Percentiles rank a stretch among this genome's conserved stretches.
Conservation (phyloP, 345 rosid genomes). For the Sapria himalayana region DNA sequence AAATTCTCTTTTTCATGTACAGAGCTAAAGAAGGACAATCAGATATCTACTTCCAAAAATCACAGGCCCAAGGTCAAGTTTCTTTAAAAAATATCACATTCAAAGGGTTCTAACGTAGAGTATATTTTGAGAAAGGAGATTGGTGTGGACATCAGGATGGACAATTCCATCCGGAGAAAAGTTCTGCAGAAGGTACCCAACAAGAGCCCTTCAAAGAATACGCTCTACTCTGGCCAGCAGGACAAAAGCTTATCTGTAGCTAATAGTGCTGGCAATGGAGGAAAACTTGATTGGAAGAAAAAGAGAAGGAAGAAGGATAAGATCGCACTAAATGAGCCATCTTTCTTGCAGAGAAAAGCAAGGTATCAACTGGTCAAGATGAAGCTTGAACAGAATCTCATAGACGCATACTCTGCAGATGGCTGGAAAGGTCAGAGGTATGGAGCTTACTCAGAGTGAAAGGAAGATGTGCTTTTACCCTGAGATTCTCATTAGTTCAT, state of each 20-base stretch:
- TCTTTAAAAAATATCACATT: constrained; percentile 11
- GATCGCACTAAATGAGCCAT: constrained; percentile 46
- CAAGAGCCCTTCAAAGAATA: constrained; percentile 15
- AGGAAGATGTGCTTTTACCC: too few relatives aligned
- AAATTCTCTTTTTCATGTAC: constrained; percentile 18
- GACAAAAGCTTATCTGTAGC: constrained; percentile 2
- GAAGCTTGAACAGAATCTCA: constrained; percentile 94
- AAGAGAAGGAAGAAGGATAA: constrained; percentile 26
- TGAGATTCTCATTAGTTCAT: background rate
- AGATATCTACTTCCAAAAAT: constrained; percentile 10
- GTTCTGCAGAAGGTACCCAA: constrained; percentile 8
- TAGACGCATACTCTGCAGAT: constrained; percentile 88
- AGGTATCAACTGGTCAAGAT: constrained; percentile 76
- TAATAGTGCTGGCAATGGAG: constrained; percentile 12
- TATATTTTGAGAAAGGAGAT: constrained; percentile 12
- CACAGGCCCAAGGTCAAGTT: constrained; percentile 12
- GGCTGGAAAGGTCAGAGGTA: constrained; percentile 99
- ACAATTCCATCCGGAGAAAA: constrained; percentile 7
- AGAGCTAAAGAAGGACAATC: constrained; percentile 14
- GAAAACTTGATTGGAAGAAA: constrained; percentile 16
- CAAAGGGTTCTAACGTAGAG: constrained; percentile 13
- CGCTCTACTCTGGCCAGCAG: constrained; percentile 6
- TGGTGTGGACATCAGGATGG: constrained; percentile 8
- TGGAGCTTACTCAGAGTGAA: too few relatives aligned
- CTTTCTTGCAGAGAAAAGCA: constrained; percentile 70